Evolutionary conservation across 352 stramenopile genomes (phyloP), one percentile per base, ranked within the genome.

Genomic region (Globisporangium uncinulatum): DNA sequence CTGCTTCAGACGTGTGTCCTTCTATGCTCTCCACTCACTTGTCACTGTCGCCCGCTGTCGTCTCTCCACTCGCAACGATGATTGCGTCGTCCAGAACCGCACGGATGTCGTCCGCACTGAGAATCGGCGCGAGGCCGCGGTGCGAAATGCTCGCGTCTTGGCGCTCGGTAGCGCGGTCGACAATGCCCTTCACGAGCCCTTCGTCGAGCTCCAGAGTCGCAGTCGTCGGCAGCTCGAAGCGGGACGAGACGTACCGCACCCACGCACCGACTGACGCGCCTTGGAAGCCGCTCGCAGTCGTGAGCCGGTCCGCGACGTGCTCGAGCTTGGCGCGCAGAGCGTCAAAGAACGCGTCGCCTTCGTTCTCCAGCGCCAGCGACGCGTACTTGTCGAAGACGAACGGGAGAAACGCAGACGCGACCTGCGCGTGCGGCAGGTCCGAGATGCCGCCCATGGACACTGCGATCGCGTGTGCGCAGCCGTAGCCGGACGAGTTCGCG

Each of bases 321-420:
- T 84, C 72, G 19, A 91, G 66, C 48, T 86, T 86, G 19, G 63
- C 57, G 36, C 57, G 55, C 14, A 91, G 61, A 19, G 73, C 70
- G 31, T 86, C 76, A 39, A 91, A 91, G 63, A 86, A 84, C 15
- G 70, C 66, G 47, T 91, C 80, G 42, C 78, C 80, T 24, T 69
- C 67, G 51, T 91, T 91, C 41, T 91, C 80, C 7, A 57, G 61
- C 6, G 68, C 63, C 29, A 91, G 56, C 31, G 71, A 56, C 1
- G 63, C 53, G 59, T 89, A 91, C 15, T 66, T 65, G 39, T 87
- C 72, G 31, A 91, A 76, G n/a, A 91, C 78, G 47, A 86, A 83
- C 3, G 80, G 80, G 20, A 89, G 47, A 52, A 91, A 86, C 10
- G 70, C 71, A 6, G 80, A 71, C 3, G 70, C 69, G 1, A 89